Evolutionary conservation across 495 filamentous ascomycete species (phyloP).

Genomic region (Daldinia bambusicola): DNA sequence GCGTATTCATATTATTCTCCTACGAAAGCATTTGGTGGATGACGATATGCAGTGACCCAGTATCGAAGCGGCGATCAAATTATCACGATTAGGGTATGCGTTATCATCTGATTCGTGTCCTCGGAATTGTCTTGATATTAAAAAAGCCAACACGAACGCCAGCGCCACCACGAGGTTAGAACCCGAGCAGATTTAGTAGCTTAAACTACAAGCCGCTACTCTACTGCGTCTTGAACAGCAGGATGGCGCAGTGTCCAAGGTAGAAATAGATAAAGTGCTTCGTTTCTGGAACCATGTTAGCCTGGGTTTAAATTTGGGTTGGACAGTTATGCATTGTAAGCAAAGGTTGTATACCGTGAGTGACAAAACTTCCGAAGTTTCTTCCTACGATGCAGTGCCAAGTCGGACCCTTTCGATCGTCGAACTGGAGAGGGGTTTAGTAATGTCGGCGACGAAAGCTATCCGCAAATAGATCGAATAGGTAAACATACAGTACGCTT

Average conservation of each 20-base stretch:
- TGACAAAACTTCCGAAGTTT: conserved; percentile 99
- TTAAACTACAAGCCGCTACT: conserved; percentile 13
- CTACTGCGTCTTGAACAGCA: conserved; percentile 99
- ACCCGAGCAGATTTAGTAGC: neutral
- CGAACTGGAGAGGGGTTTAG: conserved; percentile 68
- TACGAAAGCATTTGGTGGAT: conserved; percentile 15
- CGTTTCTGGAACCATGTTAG: conserved; percentile 72
- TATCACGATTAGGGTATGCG: neutral
- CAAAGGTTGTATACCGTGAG: conserved; percentile 74
- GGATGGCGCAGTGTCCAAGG: conserved; percentile 96
- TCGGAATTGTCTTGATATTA: conserved; percentile 11
- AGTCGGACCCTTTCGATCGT: conserved; percentile 89
- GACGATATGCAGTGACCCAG: conserved; percentile 14
- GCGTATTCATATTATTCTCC: conserved; percentile 18
- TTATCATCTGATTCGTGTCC: neutral
- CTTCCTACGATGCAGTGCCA: conserved; percentile 99
- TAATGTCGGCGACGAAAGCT: neutral
- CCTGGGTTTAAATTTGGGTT: neutral
- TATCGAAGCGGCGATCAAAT: conserved; percentile 8
- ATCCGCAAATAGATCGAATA: neutral
- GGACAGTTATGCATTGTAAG: neutral
- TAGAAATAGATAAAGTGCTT: conserved; percentile 99
- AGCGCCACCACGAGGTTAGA: neutral
- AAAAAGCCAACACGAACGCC: neutral
- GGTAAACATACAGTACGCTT: conserved; percentile 81